phyloP scores from a whole-genome alignment of 1,284 basidiomycete genomes.

The Tilletia caries region DNA sequence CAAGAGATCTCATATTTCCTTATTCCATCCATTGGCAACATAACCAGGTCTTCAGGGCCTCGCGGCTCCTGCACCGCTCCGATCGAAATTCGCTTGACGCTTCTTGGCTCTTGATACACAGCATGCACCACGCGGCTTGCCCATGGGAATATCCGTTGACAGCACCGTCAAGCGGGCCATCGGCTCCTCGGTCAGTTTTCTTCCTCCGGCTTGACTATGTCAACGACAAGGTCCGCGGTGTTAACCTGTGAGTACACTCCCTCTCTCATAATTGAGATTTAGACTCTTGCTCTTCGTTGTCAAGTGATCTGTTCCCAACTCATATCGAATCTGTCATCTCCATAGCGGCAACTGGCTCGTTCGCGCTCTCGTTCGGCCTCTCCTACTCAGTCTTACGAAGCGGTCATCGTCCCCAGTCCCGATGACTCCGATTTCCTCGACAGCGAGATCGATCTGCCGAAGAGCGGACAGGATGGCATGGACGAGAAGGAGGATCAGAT shows the following conservation, averaged over 20 bases:
- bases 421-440: constrained; percentile 16
- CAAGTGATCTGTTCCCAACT: neutral
- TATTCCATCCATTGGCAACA: neutral
- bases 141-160: neutral
- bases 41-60: constrained; percentile 5
- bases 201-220: constrained; percentile 8
- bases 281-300: neutral
- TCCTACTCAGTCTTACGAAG: neutral
- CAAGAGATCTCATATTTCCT: too few relatives aligned
- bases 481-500: too few relatives aligned
- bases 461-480: too few relatives aligned
- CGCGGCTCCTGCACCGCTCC: neutral
- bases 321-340: neutral
- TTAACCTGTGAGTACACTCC: constrained; percentile 12
- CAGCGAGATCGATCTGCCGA: neutral
- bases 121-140: neutral
- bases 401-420: neutral
- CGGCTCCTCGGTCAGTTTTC: neutral
- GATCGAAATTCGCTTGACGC: neutral
- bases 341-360: constrained; percentile 16
- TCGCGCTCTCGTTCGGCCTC: too few relatives aligned
- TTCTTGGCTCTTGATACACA: neutral
- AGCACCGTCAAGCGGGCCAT: neutral
- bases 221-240: constrained; percentile 6
- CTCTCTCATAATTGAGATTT: too few relatives aligned